These are phyloP conservation scores for Phytophthora sp. DNA, from an alignment of 352 stramenopile species.

Conservation along the genomic window DNA sequence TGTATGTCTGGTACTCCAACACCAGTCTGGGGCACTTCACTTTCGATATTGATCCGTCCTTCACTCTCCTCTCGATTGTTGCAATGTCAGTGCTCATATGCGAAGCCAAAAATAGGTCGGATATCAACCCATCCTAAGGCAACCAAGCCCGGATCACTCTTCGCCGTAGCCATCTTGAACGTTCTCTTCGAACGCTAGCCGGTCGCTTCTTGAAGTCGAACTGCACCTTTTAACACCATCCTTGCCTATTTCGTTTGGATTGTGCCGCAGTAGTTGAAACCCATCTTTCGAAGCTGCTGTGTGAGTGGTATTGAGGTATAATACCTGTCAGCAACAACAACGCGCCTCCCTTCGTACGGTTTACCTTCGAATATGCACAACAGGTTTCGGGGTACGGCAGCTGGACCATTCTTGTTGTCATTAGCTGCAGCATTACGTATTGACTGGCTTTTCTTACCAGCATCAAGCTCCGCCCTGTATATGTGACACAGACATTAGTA, in stretches of 20 bases:
- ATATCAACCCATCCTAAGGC: not conserved
- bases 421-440: too few relatives aligned
- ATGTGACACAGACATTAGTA: too few relatives aligned
- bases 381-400: slow-evolving; percentile 8
- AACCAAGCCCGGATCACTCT: not conserved
- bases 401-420: not conserved
- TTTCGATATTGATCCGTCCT: not conserved
- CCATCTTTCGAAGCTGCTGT: slow-evolving; percentile 5
- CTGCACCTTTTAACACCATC: slow-evolving; percentile 1
- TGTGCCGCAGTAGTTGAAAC: not conserved
- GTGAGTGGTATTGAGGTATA: not conserved
- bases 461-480: too few relatives aligned
- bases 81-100: not conserved
- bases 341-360: not conserved
- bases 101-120: slow-evolving; percentile 4
- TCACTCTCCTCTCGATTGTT: not conserved
- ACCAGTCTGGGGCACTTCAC: not conserved
- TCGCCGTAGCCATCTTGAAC: not conserved
- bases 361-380: not conserved
- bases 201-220: not conserved
- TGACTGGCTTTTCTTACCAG: too few relatives aligned
- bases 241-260: not conserved
- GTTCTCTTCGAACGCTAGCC: not conserved
- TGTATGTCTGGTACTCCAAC: not conserved
- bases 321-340: not conserved